Evolutionary conservation across 2,329 filamentous ascomycete genomes (phyloP), one percentile per base, ranked within the genome.

Genomic region (Ophiostoma sp.): DNA sequence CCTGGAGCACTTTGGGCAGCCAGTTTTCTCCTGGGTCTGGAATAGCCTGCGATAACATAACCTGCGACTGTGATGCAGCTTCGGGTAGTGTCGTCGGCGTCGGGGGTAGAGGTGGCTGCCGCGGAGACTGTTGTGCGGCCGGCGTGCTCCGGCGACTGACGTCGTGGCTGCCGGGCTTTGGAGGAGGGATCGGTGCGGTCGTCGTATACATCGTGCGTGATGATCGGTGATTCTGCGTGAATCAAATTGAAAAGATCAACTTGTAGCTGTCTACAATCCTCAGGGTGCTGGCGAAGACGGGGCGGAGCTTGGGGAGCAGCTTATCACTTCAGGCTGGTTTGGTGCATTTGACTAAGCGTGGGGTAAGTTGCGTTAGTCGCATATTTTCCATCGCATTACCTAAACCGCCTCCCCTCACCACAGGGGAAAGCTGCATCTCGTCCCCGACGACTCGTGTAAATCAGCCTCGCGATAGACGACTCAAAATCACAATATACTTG

Each of bases 1-100:
- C 90, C 75, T 90, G 85, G 2, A 97, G 80, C 12, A 87, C 80
- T 70, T 86, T 84, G 1, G 93, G 93, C 2, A 97, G 82, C 93
- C 93, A 97, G 71, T 88, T 85, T 66, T 90, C 87, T 27, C 88
- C 86, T 0, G 86, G 86, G 72, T 89, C 87, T 3, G 82, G 79
- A 55, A 82, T 78, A 2, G 77, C 74, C 16, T 79, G 77, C 52
- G 78, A 75, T n/a, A 75, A 71, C 58, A 72, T 69, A 14, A 74
- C 67, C 36, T 72, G 71, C 6, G 71, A 16, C 3, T 71, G 76
- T 70, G 66, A 76, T 67, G 64, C 65, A 3, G 66, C 65, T 72
- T 79, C 69, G 76, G 78, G 55, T 14, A 66, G 47, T 40, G 18
- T 65, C 3, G 70, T 70, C 18, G 69, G 66, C 27, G 70, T 68